These are phyloP conservation scores for Trichomonas vaginalis DNA, from an alignment of 208 protist species.

Conservation along the genomic window DNA sequence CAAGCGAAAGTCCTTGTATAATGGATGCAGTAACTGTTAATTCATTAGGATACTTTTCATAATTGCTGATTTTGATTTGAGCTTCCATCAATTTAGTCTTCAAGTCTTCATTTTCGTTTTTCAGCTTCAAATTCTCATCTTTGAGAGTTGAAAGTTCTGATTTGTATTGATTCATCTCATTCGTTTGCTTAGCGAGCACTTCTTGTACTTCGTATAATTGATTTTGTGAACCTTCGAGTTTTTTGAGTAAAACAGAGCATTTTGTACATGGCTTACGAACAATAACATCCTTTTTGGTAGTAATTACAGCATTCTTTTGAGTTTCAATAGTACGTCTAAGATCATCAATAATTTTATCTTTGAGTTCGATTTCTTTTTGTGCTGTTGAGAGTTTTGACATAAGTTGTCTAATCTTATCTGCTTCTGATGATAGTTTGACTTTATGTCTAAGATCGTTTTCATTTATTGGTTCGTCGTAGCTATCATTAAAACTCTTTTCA, in stretches of 20 bases:
- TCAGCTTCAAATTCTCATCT: not conserved
- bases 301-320: not conserved
- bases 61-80: not conserved
- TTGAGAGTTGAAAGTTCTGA: not conserved
- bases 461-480: not conserved
- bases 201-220: not conserved
- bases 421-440: not conserved
- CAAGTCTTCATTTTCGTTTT: not conserved
- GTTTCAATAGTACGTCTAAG: not conserved
- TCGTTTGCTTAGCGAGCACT: not conserved
- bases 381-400: not conserved
- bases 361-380: not conserved
- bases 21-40: not conserved
- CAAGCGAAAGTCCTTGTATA: not conserved
- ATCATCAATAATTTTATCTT: not conserved
- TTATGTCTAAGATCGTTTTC: not conserved
- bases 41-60: not conserved
- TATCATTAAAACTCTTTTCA: not conserved
- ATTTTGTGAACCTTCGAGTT: not conserved
- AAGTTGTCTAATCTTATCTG: not conserved
- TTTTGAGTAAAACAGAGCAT: not conserved
- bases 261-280: not conserved
- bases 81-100: not conserved
- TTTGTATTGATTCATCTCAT: not conserved
- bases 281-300: not conserved